phyloP scores from a whole-genome alignment of 148 eudicot genomes.

The Fagopyrum homotropicum region DNA sequence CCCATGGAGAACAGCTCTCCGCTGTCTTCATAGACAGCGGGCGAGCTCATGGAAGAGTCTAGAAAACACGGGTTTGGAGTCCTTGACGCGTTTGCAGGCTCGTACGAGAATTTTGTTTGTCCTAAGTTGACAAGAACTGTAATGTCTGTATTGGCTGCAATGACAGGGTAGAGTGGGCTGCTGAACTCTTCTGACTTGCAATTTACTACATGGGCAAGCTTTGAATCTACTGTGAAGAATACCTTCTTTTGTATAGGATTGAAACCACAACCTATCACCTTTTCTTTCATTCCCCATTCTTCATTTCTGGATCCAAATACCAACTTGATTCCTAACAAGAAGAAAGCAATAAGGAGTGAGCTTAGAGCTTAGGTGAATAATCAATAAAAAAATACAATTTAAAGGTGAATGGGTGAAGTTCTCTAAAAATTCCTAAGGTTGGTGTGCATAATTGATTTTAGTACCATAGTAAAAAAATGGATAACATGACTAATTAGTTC shows the following conservation, averaged over 20 bases:
- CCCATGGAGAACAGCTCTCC: conserved; percentile 89
- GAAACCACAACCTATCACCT: conserved; percentile 81
- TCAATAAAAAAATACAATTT: background rate
- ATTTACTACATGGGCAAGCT: conserved; percentile 50
- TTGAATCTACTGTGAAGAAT: conserved; percentile 71
- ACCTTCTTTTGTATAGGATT: conserved; percentile 58
- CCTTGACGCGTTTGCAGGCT: conserved; percentile 55
- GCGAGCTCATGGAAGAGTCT: conserved; percentile 28
- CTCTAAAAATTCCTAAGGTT: no score
- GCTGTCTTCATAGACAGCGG: conserved; percentile 50
- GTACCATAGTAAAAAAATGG: no score
- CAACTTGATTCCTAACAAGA: conserved; percentile 51
- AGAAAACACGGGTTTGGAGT: conserved; percentile 83
- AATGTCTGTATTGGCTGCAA: conserved; percentile 53
- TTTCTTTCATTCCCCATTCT: conserved; percentile 50
- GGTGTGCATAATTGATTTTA: no score
- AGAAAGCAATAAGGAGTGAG: background rate
- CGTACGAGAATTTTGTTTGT: conserved; percentile 52
- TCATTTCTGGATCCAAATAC: conserved; percentile 42
- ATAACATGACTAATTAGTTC: no score
- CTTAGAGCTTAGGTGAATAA: background rate
- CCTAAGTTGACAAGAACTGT: conserved; percentile 62
- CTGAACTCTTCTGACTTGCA: conserved; percentile 72
- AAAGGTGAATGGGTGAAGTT: no score
- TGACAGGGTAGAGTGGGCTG: conserved; percentile 63